Percentiles rank a stretch among this genome's conserved stretches.
phyloP scores from a whole-genome alignment of 176 grass and related monocot species.

The Cenchrus americanus region DNA sequence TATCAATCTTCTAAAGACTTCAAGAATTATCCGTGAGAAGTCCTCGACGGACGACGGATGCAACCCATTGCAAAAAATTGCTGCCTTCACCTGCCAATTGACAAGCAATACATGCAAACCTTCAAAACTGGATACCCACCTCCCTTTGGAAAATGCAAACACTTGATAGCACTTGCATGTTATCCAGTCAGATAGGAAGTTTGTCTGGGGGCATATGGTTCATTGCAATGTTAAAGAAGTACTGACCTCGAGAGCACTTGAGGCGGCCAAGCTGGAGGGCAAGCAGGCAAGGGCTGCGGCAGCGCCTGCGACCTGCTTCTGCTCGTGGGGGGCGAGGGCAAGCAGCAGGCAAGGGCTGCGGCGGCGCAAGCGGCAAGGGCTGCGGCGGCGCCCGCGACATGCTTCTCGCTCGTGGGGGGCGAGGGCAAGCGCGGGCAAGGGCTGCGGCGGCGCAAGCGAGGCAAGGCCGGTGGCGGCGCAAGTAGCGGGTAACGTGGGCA shows the following conservation, averaged over 20 bases:
- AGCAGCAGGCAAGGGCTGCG: too few species aligned
- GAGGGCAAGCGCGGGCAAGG: too few species aligned
- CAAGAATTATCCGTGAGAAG: slow-evolving; percentile 71
- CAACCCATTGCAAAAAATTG: slow-evolving; percentile 71
- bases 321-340: too few species aligned
- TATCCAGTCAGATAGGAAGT: neutral
- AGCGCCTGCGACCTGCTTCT: too few species aligned
- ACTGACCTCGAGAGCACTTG: slow-evolving; percentile 58
- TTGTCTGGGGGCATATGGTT: neutral
- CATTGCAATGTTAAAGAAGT: neutral
- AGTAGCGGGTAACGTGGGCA: too few species aligned
- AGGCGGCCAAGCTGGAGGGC: slow-evolving; percentile 62
- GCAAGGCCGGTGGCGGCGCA: too few species aligned
- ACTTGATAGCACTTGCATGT: neutral
- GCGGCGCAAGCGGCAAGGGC: too few species aligned
- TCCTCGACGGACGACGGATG: slow-evolving; percentile 73
- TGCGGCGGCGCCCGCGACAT: too few species aligned
- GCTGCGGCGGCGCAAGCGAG: too few species aligned
- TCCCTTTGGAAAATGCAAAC: neutral
- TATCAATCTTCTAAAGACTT: slow-evolving; percentile 56
- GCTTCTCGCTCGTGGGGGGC: too few species aligned
- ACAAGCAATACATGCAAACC: neutral
- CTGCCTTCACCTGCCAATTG: slow-evolving; percentile 67
- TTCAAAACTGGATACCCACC: neutral
- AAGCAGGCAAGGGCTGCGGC: too few species aligned